A percentile compares a stretch with the other conserved stretches of the same genome.
Conservation (phyloP, 768 basidiomycete species). For the Boletus bicolor region DNA sequence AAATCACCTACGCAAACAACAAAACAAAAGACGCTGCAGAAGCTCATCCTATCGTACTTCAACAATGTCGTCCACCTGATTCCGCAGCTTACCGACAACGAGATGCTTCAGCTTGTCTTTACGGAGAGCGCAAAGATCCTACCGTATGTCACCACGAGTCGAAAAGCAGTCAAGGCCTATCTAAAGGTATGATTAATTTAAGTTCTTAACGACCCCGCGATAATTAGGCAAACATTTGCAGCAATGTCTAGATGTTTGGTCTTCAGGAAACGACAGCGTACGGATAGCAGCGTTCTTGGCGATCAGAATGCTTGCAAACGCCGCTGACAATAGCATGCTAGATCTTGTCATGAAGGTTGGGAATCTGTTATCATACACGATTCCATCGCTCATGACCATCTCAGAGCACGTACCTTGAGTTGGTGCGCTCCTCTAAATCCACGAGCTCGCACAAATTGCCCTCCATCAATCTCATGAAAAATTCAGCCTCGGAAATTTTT, state of each 20-base stretch:
- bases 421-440: conserved; percentile 80
- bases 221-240: conserved; percentile 24
- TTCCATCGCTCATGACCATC: background rate
- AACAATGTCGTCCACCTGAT: conserved; percentile 80
- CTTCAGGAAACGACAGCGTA: conserved; percentile 71
- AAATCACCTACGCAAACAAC: conserved; percentile 79
- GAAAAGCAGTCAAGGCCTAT: conserved; percentile 83
- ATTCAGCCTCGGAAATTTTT: conserved; percentile 91
- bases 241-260: conserved; percentile 87
- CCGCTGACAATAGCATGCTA: conserved; percentile 73
- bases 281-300: conserved; percentile 86
- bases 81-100: conserved; percentile 67
- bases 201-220: background rate
- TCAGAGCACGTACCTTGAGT: conserved; percentile 83
- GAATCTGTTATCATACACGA: background rate
- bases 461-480: conserved; percentile 95
- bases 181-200: conserved; percentile 63
- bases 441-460: conserved; percentile 88
- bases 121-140: conserved; percentile 85
- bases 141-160: conserved; percentile 81
- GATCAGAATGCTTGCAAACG: conserved; percentile 73
- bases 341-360: conserved; percentile 84
- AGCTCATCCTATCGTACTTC: conserved; percentile 86
- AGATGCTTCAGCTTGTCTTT: conserved; percentile 66
- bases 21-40: conserved; percentile 82